Base-by-base conservation (phyloP, 805 yeast genomes). In the Kodamaea nitidulidarum region DNA sequence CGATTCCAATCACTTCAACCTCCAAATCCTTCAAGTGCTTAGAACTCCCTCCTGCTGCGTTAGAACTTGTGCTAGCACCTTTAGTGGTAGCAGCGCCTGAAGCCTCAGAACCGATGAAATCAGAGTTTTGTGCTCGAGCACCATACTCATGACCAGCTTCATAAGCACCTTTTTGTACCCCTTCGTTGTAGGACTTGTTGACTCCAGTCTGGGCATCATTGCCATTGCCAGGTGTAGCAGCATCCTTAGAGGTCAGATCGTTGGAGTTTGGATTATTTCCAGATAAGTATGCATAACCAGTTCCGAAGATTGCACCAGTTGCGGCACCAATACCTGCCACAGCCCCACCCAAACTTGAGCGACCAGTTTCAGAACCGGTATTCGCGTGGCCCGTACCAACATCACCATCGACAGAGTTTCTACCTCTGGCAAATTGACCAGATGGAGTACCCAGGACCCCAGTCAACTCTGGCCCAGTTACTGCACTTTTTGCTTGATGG, bases 1-100 rank as follows among this genome's bases (percentile, higher is more conserved):
- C 48, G 35, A 58, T 56, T 16, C 67, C 67, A 44, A 62, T 50
- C 12, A 63, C 67, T 44, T 62, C 67, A 17, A 63, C 63, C 16
- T 51, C 44, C 36, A 48, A 37, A 9, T 30, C 32, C 4, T 21
- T 30, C 15, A 17, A 9, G 7, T 15, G 11, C 28, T 31, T 16
- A n/a, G n/a, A n/a, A n/a, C n/a, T n/a, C n/a, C n/a, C n/a, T n/a
- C n/a, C n/a, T n/a, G n/a, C n/a, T n/a, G n/a, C n/a, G 16, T 12
- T 24, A 30, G 20, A 16, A 17, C 21, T 28, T 14, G 32, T 4
- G 32, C 6, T 15, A 17, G 14, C 21, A 30, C 21, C 20, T 15
- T 8, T 20, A 20, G 22, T 20, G 22, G 22, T 20, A 20, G 22
- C 22, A 20, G 22, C 5, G 22, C 7, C 22, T 5, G 22, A 20